These are phyloP conservation scores for Cyberlindnera xishuangbannaensis DNA, from an alignment of 805 yeast species.

Conservation along the genomic window DNA sequence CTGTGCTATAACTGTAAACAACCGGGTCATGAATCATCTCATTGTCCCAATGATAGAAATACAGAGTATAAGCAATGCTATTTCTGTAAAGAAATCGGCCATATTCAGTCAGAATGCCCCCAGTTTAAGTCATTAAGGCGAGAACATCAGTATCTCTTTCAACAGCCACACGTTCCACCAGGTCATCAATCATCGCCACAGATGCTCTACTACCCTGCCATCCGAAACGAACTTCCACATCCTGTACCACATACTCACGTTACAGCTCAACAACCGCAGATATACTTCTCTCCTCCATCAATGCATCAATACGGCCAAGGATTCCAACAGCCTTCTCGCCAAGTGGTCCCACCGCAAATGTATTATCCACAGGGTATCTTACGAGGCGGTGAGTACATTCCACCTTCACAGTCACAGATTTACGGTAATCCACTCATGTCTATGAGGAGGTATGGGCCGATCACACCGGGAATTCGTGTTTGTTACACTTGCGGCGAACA, in stretches of 20 bases:
- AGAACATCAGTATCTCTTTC: conserved; percentile 2
- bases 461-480: neutral
- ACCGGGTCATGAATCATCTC: conserved; percentile 26
- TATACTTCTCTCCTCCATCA: no score
- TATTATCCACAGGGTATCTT: no score
- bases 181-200: conserved; percentile 1
- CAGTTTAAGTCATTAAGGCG: conserved; percentile 1
- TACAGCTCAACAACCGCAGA: no score
- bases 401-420: no score
- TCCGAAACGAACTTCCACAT: no score
- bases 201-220: conserved; percentile 6
- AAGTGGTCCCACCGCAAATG: no score
- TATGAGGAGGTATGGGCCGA: conserved; percentile 7
- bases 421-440: conserved; percentile 7
- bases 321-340: no score
- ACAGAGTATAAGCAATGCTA: conserved; percentile 25
- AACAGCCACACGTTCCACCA: conserved; percentile 1
- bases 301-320: no score
- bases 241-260: no score
- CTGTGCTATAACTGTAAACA: conserved; percentile 29
- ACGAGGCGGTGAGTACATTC: no score
- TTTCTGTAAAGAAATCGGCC: conserved; percentile 26
- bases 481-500: conserved; percentile 15
- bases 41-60: conserved; percentile 22
- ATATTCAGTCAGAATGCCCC: conserved; percentile 27